Evolutionary conservation across 1,284 basidiomycete genomes (phyloP).

Genomic region (Sanghuangporus sanghuang): DNA sequence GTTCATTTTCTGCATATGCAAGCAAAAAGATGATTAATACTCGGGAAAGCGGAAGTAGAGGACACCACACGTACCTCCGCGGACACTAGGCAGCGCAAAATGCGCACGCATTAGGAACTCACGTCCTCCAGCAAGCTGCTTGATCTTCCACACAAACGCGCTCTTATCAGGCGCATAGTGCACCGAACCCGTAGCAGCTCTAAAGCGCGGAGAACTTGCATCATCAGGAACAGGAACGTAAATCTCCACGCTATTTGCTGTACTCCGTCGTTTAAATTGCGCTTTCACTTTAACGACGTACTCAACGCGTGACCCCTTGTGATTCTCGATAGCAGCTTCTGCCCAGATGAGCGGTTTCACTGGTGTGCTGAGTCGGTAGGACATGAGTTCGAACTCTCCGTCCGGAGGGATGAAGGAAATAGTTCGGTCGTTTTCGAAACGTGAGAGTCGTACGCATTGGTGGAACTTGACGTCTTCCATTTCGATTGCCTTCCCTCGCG

Average conservation of each 20-base stretch:
- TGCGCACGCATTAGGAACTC: constrained; percentile 97
- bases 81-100: constrained; percentile 89
- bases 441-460: constrained; percentile 98
- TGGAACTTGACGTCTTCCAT: constrained; percentile 99
- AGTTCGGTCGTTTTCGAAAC: constrained; percentile 98
- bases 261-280: constrained; percentile 95
- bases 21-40: not conserved
- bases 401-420: constrained; percentile 99
- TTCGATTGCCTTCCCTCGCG: constrained; percentile 96
- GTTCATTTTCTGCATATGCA: constrained; percentile 57
- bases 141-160: constrained; percentile 98
- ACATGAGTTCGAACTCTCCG: constrained; percentile 98
- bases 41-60: not conserved
- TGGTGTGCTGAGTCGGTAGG: constrained; percentile 90
- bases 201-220: constrained; percentile 96
- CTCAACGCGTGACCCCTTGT: constrained; percentile 91
- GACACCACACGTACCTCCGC: constrained; percentile 56
- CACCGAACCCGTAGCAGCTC: constrained; percentile 86
- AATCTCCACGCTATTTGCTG: constrained; percentile 98
- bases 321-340: constrained; percentile 93
- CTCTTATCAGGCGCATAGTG: constrained; percentile 96
- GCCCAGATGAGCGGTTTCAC: constrained; percentile 99
- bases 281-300: constrained; percentile 99
- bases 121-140: constrained; percentile 87
- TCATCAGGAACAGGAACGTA: constrained; percentile 98